These are phyloP conservation scores for Rubroshorea leprosula DNA, from an alignment of 345 rosid species.

Conservation along the genomic window DNA sequence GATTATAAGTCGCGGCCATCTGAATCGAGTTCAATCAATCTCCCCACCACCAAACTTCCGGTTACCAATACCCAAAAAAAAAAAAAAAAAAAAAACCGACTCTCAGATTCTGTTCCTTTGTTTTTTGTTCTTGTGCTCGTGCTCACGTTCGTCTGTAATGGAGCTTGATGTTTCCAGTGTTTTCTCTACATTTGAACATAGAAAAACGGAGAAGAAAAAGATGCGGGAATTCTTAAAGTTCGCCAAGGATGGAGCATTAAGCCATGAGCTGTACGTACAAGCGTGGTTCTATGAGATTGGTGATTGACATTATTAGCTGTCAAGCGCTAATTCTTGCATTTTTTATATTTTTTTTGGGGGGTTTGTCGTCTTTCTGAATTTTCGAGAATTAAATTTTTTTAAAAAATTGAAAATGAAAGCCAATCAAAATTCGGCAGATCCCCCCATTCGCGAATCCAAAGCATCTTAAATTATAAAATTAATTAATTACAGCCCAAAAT, in stretches of 20 bases:
- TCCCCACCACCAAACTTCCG: neutral
- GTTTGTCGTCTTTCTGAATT: neutral
- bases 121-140: neutral
- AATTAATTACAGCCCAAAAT: no score
- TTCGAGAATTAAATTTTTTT: neutral
- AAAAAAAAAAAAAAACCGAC: neutral
- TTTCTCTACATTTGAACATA: conserved; percentile 28
- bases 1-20: conserved; percentile 53
- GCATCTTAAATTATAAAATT: no score
- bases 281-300: conserved; percentile 20
- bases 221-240: neutral
- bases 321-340: conserved; percentile 27
- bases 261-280: conserved; percentile 27
- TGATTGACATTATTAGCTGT: conserved; percentile 35
- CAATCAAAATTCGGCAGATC: neutral
- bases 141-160: neutral
- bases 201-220: neutral
- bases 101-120: neutral
- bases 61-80: no score
- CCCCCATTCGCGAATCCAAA: no score
- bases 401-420: neutral
- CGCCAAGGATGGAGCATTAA: conserved; percentile 4
- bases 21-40: conserved; percentile 5
- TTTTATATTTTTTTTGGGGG: neutral
- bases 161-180: conserved; percentile 1